Conservation (phyloP, 2,329 filamentous ascomycete species). For the Penicillium freii region DNA sequence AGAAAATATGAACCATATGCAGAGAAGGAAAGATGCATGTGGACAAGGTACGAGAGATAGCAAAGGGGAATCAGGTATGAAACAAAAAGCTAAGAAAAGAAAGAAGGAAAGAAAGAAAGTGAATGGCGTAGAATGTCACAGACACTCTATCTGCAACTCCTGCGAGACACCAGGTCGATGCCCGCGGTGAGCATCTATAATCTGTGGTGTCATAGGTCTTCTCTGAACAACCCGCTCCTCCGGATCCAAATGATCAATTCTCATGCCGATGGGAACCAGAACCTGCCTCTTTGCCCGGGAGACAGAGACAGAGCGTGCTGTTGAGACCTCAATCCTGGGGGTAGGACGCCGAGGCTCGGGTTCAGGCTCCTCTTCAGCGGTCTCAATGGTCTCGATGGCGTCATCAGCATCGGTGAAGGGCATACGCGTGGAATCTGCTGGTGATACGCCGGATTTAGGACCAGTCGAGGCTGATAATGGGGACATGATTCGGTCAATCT, state of each 20-base stretch:
- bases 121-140: constrained; percentile 8
- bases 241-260: constrained; percentile 23
- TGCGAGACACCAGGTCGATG: constrained; percentile 36
- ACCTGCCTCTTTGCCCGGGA: constrained; percentile 36
- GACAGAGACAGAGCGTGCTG: constrained; percentile 42
- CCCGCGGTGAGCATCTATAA: constrained; percentile 29
- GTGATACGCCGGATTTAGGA: constrained; percentile 13
- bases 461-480: constrained; percentile 9
- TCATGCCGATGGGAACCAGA: constrained; percentile 36
- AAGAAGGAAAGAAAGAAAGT: constrained; percentile 1
- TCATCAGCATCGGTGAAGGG: constrained; percentile 18
- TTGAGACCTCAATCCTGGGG: constrained; percentile 34
- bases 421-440: constrained; percentile 17
- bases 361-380: constrained; percentile 10
- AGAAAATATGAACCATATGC: neutral
- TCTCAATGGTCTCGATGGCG: constrained; percentile 1
- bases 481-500: constrained; percentile 17
- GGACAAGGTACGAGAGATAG: neutral
- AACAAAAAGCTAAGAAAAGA: neutral
- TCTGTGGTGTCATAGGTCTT: constrained; percentile 28
- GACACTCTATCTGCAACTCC: constrained; percentile 33
- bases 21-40: neutral
- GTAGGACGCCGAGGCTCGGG: neutral
- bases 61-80: constrained; percentile 6
- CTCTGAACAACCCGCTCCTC: constrained; percentile 33